Conservation (phyloP, 164 flowering plant species). For the Berberis thunbergii region DNA sequence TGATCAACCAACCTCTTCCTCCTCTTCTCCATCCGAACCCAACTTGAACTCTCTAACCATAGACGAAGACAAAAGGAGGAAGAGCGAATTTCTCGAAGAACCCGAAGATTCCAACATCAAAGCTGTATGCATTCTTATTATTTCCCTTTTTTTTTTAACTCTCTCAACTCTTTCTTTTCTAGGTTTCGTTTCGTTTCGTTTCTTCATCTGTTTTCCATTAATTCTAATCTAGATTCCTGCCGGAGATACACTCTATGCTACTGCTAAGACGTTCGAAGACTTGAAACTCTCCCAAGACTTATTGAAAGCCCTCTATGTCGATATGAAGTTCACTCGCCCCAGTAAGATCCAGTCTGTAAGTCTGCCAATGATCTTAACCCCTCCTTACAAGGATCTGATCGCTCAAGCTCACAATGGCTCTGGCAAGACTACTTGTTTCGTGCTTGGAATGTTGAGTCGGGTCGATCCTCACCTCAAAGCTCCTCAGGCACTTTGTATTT, state of each 20-base stretch:
- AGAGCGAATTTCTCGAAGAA: conserved; percentile 33
- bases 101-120: conserved; percentile 53
- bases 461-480: conserved; percentile 53
- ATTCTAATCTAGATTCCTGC: conserved; percentile 42
- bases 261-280: conserved; percentile 78
- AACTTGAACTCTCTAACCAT: conserved; percentile 17
- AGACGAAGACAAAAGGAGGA: conserved; percentile 16
- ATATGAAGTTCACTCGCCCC: conserved; percentile 76
- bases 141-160: not conserved
- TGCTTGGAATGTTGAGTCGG: conserved; percentile 92
- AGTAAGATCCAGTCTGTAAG: conserved; percentile 88
- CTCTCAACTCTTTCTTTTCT: not conserved
- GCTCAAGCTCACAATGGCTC: conserved; percentile 99
- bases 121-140: conserved; percentile 31
- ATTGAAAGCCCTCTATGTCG: conserved; percentile 72
- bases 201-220: not conserved
- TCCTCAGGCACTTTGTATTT: conserved; percentile 91
- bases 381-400: conserved; percentile 66
- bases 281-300: conserved; percentile 65
- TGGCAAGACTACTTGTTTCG: conserved; percentile 94
- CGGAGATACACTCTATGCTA: conserved; percentile 68
- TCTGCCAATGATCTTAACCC: conserved; percentile 88
- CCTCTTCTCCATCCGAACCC: not conserved
- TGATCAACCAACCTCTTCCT: not conserved
- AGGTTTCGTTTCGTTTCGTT: not conserved